A percentile compares a stretch with the other conserved stretches of the same genome.
phyloP scores from a whole-genome alignment of 1,139 yeast genomes.

The Lodderomyces jiufengensis region DNA sequence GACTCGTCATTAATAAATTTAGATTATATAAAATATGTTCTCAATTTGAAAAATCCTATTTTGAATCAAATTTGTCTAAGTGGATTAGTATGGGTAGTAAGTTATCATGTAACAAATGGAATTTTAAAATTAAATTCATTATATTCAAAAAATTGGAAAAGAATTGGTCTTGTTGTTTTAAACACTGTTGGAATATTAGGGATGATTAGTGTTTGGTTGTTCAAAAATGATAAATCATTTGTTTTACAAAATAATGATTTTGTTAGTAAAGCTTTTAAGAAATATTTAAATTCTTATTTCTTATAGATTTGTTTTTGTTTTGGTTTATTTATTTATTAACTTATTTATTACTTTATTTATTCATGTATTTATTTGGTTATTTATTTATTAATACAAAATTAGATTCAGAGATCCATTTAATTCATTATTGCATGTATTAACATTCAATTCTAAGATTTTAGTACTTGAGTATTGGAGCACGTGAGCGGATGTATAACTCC shows the following conservation, averaged over 20 bases:
- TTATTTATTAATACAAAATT: too few species aligned
- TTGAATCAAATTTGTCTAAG: conserved; percentile 21
- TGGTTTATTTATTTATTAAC: neutral
- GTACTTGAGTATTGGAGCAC: too few species aligned
- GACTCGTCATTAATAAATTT: conserved; percentile 59
- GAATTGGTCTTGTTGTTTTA: conserved; percentile 32
- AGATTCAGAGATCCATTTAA: too few species aligned
- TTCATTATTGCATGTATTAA: too few species aligned
- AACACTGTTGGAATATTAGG: conserved; percentile 24
- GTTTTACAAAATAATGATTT: conserved; percentile 23
- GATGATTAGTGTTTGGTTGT: conserved; percentile 22
- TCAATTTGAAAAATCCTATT: conserved; percentile 23
- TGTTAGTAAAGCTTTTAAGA: conserved; percentile 26
- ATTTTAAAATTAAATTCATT: conserved; percentile 28
- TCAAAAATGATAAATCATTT: conserved; percentile 14
- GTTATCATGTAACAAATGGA: conserved; percentile 40
- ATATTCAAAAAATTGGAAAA: conserved; percentile 28
- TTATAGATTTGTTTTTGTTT: conserved; percentile 7
- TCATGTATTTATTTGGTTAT: too few species aligned
- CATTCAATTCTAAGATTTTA: too few species aligned
- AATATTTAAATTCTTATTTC: conserved; percentile 19
- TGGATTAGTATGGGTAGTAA: conserved; percentile 22
- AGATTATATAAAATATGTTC: conserved; percentile 48
- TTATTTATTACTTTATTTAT: neutral
- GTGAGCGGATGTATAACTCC: too few species aligned